Evolutionary conservation across 169 alveolate genomes (phyloP).

Genomic region (Perkinsus chesapeaki): DNA sequence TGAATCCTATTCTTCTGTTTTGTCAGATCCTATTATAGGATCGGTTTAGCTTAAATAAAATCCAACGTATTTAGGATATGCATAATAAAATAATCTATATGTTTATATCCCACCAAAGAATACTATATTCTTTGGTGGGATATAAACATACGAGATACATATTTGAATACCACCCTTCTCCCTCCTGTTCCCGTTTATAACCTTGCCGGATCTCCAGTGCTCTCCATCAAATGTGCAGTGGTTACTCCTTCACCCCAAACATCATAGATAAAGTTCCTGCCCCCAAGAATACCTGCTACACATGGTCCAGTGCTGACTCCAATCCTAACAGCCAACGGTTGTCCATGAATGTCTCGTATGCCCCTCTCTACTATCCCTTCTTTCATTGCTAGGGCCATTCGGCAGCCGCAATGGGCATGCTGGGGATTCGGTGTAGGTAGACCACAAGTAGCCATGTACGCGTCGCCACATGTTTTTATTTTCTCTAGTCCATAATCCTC

Average conservation of each 20-base stretch:
- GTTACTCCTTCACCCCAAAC: background rate
- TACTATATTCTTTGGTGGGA: background rate
- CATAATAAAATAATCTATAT: no score
- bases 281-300: background rate
- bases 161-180: no score
- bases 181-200: background rate
- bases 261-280: background rate
- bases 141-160: background rate
- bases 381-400: background rate
- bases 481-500: background rate
- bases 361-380: background rate
- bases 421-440: background rate
- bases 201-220: background rate
- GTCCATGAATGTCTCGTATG: background rate
- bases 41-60: no score
- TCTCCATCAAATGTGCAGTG: background rate
- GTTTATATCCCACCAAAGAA: background rate
- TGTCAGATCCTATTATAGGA: no score
- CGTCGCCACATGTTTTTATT: background rate
- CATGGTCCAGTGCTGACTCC: background rate
- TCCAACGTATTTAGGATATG: no score
- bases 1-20: no score
- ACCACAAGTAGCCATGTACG: background rate
- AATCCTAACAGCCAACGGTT: background rate
- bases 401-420: background rate